Base-by-base conservation (phyloP, 768 basidiomycete genomes). In the Pleurotus salmoneostramineus region DNA sequence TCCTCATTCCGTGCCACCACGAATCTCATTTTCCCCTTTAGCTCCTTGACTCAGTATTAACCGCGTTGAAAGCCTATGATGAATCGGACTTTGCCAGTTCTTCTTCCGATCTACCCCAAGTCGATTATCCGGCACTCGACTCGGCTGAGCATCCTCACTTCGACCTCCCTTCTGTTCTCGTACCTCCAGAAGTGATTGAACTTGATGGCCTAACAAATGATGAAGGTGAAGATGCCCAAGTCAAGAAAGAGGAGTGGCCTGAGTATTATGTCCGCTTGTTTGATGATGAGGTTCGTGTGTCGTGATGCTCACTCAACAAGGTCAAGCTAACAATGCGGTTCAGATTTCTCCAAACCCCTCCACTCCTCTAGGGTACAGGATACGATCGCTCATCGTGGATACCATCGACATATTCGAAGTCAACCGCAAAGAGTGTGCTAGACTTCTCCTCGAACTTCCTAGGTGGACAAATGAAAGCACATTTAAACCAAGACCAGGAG, bases 381-480 rank as follows among this genome's bases (percentile, higher is more conserved):
- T 97, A 4, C 89, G 89, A 27, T 81, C 87, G 8, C 77, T 85
- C 21, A 70, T 97, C 7, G 72, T 84, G 5, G 95, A 98, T 66
- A 81, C 88, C 15, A 71, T 97, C 43, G 84, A 93, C 58, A 89
- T 98, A 12, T 98, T 92, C 65, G 96, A 98, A 69, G 83, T 97
- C 50, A 98, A 99, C 70, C 84, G 97, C 56, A 97, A 96, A 69
- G 97, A 99, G 65, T 91, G 89, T 62, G 95, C 97, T 1, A 79
- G 91, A 3, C 74, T 98, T 6, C 77, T 98, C 5, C 79, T 97
- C 46, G 89, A 93, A 68, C 87, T 90, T 56, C 90, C 92, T 1
- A 88, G 87, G 65, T 97, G 94, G 91, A 83, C 87, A 56, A 67
- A 85, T 3, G 76, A 81, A 2, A 93, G 92, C 3, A 93, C 93